Percentiles rank a stretch among this genome's conserved stretches.
Conservation (phyloP, 2,329 filamentous ascomycete species). For the Rosellinia necatrix region DNA sequence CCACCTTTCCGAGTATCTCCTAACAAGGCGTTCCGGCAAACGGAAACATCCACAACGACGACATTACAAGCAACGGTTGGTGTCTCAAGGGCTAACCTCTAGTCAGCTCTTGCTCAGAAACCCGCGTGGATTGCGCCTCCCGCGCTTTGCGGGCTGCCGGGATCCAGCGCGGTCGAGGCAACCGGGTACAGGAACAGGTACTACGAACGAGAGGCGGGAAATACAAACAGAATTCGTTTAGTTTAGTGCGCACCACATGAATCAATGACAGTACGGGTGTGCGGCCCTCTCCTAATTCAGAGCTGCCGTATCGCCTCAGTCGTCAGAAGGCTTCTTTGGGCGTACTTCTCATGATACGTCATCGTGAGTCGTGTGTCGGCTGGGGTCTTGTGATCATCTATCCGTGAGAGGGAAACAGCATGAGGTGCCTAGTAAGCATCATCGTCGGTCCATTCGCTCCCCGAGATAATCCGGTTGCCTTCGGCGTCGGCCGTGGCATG, state of each 20-base stretch:
- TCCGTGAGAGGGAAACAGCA: conserved; percentile 24
- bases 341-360: conserved; percentile 34
- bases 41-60: conserved; percentile 23
- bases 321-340: conserved; percentile 1
- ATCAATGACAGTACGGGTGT: conserved; percentile 8
- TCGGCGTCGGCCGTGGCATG: conserved; percentile 59
- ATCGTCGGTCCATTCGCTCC: conserved; percentile 71
- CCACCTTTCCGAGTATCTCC: conserved; percentile 35
- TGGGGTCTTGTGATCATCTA: conserved; percentile 35
- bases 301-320: conserved; percentile 10
- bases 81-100: conserved; percentile 9
- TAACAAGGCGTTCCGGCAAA: conserved; percentile 24
- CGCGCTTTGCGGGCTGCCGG: conserved; percentile 21
- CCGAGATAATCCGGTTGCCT: conserved; percentile 65
- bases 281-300: neutral
- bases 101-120: neutral
- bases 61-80: conserved; percentile 13
- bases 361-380: conserved; percentile 32
- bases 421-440: conserved; percentile 56
- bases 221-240: neutral
- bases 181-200: conserved; percentile 30
- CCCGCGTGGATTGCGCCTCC: conserved; percentile 1
- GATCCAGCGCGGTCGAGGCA: conserved; percentile 25
- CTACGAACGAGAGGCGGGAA: neutral
- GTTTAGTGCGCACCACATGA: neutral